These are phyloP conservation scores for Trichoderma citrinoviride DNA, from an alignment of 2,329 filamentous ascomycete genomes.

Conservation along the genomic window DNA sequence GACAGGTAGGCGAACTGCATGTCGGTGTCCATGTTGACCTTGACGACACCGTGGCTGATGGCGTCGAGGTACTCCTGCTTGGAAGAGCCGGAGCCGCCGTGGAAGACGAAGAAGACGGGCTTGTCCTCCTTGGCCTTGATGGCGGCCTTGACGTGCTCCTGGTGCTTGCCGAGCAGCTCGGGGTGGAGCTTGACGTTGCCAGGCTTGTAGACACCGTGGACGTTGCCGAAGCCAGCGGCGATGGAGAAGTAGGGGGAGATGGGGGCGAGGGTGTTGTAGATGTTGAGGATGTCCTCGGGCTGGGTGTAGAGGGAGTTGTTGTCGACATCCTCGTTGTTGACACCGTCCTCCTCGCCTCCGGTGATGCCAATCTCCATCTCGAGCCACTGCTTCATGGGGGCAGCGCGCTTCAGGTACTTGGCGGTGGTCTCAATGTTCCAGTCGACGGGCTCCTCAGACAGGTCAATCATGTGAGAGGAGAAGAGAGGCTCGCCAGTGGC, in stretches of 20 bases:
- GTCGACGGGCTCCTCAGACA: conserved; percentile 86
- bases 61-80: conserved; percentile 89
- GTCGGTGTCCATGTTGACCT: conserved; percentile 99
- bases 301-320: conserved; percentile 98
- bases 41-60: conserved; percentile 92
- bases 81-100: conserved; percentile 89
- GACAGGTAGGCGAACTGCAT: conserved; percentile 91
- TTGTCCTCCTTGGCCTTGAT: conserved; percentile 70
- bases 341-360: conserved; percentile 94
- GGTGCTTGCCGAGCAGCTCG: conserved; percentile 95
- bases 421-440: conserved; percentile 91
- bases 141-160: conserved; percentile 84
- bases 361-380: conserved; percentile 93
- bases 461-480: conserved; percentile 97
- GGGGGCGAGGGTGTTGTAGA: conserved; percentile 79
- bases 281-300: conserved; percentile 90
- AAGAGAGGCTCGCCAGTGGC: conserved; percentile 86
- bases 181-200: conserved; percentile 97
- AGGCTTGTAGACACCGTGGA: conserved; percentile 98
- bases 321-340: conserved; percentile 97
- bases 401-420: conserved; percentile 88
- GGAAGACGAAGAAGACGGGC: conserved; percentile 99
- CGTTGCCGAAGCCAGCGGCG: conserved; percentile 96
- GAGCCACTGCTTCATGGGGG: conserved; percentile 97
- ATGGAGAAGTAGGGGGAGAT: conserved; percentile 98